phyloP scores from a whole-genome alignment of 345 rosid genomes.

The Melaleuca alternifolia region DNA sequence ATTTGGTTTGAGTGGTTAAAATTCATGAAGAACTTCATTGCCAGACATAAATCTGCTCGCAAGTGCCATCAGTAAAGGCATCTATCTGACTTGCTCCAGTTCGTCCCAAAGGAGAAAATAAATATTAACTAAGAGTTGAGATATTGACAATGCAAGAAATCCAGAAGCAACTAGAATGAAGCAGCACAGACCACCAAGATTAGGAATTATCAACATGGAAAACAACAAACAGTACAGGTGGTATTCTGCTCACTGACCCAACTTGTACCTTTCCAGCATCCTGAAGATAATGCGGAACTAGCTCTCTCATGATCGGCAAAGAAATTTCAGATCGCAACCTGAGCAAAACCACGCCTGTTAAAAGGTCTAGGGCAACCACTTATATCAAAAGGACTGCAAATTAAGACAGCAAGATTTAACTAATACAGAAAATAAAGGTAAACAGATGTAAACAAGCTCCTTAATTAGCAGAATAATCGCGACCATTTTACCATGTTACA shows the following conservation, averaged over 20 bases:
- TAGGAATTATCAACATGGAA: neutral
- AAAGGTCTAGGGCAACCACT: neutral
- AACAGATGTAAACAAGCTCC: neutral
- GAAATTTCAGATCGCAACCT: conserved; percentile 94
- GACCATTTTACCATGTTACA: neutral
- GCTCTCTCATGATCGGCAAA: conserved; percentile 88
- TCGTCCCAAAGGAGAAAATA: neutral
- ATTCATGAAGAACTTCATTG: neutral
- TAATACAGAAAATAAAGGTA: neutral
- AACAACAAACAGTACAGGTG: neutral
- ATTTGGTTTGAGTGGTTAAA: neutral
- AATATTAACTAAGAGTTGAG: neutral
- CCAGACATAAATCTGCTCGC: neutral
- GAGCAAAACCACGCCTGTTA: conserved; percentile 5
- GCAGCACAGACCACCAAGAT: neutral
- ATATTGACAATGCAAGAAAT: neutral
- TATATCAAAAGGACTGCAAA: neutral
- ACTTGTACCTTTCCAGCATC: conserved; percentile 67
- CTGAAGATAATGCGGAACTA: conserved; percentile 95
- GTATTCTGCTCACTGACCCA: neutral
- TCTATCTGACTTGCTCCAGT: neutral
- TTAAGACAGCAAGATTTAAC: neutral
- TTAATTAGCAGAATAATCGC: neutral
- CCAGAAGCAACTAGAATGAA: neutral
- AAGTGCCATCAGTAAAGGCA: neutral